Evolutionary conservation across 345 rosid species (phyloP).

Genomic region (Cardamine occulta): DNA sequence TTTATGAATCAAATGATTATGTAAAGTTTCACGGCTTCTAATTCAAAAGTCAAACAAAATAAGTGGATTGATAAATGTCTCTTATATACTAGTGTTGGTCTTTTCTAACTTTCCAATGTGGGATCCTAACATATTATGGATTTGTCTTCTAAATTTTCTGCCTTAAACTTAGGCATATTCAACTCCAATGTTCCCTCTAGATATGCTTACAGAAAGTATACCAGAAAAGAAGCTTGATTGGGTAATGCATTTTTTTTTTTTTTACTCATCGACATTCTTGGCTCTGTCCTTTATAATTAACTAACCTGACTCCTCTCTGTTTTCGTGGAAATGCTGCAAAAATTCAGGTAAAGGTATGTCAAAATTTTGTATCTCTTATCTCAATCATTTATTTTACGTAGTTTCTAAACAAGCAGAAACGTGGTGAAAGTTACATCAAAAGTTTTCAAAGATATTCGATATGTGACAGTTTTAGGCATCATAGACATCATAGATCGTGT

Average conservation of each 20-base stretch:
- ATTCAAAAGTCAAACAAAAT: too few species aligned
- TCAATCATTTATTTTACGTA: not conserved
- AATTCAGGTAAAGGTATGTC: conserved; percentile 75
- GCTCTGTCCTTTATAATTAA: not conserved
- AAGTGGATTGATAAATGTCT: not conserved
- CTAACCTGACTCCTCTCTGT: not conserved
- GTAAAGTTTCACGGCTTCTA: not conserved
- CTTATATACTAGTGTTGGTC: too few species aligned
- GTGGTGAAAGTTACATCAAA: conserved; percentile 12
- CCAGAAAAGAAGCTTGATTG: not conserved
- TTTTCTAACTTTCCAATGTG: too few species aligned
- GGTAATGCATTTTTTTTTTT: conserved; percentile 38
- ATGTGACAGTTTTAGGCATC: not conserved
- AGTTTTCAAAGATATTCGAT: not conserved
- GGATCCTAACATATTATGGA: not conserved
- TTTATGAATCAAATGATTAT: not conserved
- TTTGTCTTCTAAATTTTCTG: not conserved
- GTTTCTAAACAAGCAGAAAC: conserved; percentile 5
- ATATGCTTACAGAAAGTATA: conserved; percentile 73
- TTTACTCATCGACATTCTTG: conserved; percentile 10
- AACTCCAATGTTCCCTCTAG: conserved; percentile 77
- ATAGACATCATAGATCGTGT: conserved; percentile 9
- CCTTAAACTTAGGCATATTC: conserved; percentile 62
- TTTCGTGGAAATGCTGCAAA: conserved; percentile 45
- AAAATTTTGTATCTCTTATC: not conserved